Percentiles rank a stretch among this genome's conserved stretches.
phyloP scores from a whole-genome alignment of 163 green algal genomes.

The Trebouxiophyceae sp. region DNA sequence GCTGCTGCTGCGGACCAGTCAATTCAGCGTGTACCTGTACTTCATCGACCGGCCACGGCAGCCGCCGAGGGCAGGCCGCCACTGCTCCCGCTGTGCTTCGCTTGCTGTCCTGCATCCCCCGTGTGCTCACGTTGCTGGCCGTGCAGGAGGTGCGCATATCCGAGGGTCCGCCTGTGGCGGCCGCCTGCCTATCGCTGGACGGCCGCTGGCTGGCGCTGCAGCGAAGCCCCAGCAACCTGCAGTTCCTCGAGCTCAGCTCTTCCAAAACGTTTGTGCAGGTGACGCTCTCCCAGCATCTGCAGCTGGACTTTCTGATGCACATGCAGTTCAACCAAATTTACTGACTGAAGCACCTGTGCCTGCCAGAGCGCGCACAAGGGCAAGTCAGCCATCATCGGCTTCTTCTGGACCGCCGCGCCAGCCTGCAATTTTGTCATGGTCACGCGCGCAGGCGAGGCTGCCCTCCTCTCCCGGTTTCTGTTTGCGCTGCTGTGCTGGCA shows the following conservation, averaged over 20 bases:
- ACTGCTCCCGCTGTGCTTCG: no score
- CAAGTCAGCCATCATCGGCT: slow-evolving; percentile 10
- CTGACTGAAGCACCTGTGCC: no score
- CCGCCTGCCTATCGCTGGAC: slow-evolving; percentile 1
- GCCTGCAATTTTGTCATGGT: slow-evolving; percentile 21
- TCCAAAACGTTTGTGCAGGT: slow-evolving; percentile 18
- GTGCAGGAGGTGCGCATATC: background rate
- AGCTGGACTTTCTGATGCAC: background rate
- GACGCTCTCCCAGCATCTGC: background rate
- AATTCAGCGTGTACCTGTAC: no score
- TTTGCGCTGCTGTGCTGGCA: no score
- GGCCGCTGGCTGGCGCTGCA: slow-evolving; percentile 13
- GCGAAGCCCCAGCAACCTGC: slow-evolving; percentile 6
- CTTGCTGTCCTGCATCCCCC: no score
- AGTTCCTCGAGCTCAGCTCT: slow-evolving; percentile 7
- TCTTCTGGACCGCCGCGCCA: slow-evolving; percentile 17
- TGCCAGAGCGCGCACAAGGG: slow-evolving; percentile 6
- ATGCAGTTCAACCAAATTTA: no score
- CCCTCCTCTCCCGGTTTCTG: no score
- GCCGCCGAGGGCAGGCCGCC: no score
- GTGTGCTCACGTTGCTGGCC: no score
- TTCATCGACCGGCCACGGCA: no score
- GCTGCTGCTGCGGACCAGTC: no score
- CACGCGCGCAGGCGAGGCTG: slow-evolving; percentile 1
- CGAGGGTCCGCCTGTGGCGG: slow-evolving; percentile 1